Base-by-base conservation (phyloP, 2,329 filamentous ascomycete species). In the Niveomyces coronatus region DNA sequence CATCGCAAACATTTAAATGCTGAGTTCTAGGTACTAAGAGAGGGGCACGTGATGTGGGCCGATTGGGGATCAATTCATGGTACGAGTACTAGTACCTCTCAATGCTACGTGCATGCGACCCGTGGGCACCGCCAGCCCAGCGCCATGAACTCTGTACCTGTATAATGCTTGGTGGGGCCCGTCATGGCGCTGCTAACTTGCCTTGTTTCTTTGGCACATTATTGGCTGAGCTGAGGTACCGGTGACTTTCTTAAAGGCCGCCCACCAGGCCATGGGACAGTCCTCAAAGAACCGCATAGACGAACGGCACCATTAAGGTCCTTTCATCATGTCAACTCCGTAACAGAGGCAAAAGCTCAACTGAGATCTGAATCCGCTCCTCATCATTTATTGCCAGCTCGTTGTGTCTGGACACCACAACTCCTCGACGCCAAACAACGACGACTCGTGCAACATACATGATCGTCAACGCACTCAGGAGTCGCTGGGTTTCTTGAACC, bases 401-500 rank as follows among this genome's bases (percentile, higher is more conserved):
- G 27, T 23, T n/a, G 10, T 26, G 1, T 18, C 15, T 7, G 3
- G 15, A 26, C 16, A 31, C 9, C 17, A 15, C 26, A 5, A 10
- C 9, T 29, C 3, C 16, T 28, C n/a, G 18, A 8, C 10, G 13
- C 14, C 14, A 7, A 7, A 11, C 24, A 13, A 16, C 24, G 10
- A 14, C 22, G 24, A 24, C 11, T 23, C 13, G 30, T 26, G 31
- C 37, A 19, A 40, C 27, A 18, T 40, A 40, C 37, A 40, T 40
- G 37, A 35, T 19, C 19, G 19, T n/a, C 13, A 15, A 24, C 31
- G 37, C 33, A 13, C 33, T 37, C 29, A 41, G 39, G 39, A 41
- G 34, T 33, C 17, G 39, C 36, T 29, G 39, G 30, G 39, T 41
- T 41, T 23, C 29, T 34, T 41, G 29, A 33, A 22, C 33, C 32